Conservation (phyloP, 1,284 basidiomycete species). For the Ustilago trichophora region DNA sequence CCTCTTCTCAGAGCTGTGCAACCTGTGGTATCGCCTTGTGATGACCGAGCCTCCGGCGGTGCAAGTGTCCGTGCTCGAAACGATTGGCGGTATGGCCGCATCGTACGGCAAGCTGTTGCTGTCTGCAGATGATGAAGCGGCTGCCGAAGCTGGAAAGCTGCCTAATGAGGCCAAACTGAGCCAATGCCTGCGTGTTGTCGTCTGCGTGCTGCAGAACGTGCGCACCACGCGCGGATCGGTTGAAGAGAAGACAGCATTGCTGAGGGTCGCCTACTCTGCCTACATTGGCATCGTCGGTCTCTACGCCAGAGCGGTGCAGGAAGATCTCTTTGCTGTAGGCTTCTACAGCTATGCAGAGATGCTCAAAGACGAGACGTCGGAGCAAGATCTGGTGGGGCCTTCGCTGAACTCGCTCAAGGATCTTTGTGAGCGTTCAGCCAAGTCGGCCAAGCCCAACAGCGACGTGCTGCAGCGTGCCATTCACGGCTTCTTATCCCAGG, state of each 20-base stretch:
- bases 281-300: slow-evolving; percentile 75
- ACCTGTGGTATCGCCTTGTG: slow-evolving; percentile 85
- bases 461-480: slow-evolving; percentile 71
- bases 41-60: slow-evolving; percentile 82
- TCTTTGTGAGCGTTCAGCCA: slow-evolving; percentile 52
- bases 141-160: slow-evolving; percentile 65
- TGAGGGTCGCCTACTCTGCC: slow-evolving; percentile 75
- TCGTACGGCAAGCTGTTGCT: slow-evolving; percentile 69
- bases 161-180: slow-evolving; percentile 68
- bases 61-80: slow-evolving; percentile 79
- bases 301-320: slow-evolving; percentile 72
- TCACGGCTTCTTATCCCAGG: slow-evolving; percentile 85
- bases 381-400: slow-evolving; percentile 48
- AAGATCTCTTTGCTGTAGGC: slow-evolving; percentile 81
- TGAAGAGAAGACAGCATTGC: slow-evolving; percentile 71
- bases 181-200: slow-evolving; percentile 83
- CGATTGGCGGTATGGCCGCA: slow-evolving; percentile 75
- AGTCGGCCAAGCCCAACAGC: slow-evolving; percentile 55
- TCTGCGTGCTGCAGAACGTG: slow-evolving; percentile 79
- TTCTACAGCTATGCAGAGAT: slow-evolving; percentile 81
- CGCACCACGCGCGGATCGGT: slow-evolving; percentile 69
- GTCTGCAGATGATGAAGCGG: slow-evolving; percentile 40
- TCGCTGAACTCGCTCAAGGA: slow-evolving; percentile 56
- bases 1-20: slow-evolving; percentile 89
- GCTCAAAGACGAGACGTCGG: slow-evolving; percentile 57